These are phyloP conservation scores for Moniliella sp. DNA, from an alignment of 1,284 basidiomycete species.

Conservation along the genomic window DNA sequence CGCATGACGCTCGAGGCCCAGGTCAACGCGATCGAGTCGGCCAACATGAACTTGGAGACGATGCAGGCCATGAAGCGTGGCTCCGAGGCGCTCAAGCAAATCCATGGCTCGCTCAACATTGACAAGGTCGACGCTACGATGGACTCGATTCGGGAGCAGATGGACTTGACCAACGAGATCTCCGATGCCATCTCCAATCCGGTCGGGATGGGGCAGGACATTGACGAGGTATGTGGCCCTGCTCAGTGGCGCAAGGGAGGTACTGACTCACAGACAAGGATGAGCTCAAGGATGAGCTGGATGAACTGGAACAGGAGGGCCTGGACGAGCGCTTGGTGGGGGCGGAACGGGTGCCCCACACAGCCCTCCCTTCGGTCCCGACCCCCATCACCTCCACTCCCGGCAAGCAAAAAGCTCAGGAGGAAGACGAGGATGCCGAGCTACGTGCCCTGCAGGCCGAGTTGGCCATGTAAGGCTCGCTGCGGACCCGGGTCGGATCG, in stretches of 20 bases:
- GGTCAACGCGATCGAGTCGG: constrained; percentile 85
- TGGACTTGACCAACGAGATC: constrained; percentile 82
- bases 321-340: constrained; percentile 67
- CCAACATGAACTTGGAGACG: constrained; percentile 93
- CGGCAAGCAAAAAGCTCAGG: constrained; percentile 39
- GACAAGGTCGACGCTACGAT: constrained; percentile 81
- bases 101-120: constrained; percentile 69
- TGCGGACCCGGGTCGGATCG: too few relatives aligned
- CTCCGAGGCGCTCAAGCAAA: constrained; percentile 66
- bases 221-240: constrained; percentile 66
- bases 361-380: constrained; percentile 36
- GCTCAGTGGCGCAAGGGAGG: too few relatives aligned
- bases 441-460: constrained; percentile 75
- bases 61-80: constrained; percentile 96
- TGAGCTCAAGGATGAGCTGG: constrained; percentile 61
- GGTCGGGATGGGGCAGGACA: constrained; percentile 44
- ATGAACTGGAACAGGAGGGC: constrained; percentile 72
- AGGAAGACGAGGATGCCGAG: constrained; percentile 81
- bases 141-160: constrained; percentile 71
- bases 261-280: too few relatives aligned
- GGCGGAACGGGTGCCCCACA: constrained; percentile 79
- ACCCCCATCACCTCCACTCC: too few relatives aligned
- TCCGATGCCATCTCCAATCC: constrained; percentile 73
- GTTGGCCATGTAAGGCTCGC: constrained; percentile 32
- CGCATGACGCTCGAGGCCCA: constrained; percentile 85